A percentile compares a stretch with the other conserved stretches of the same genome.
Conservation (phyloP, 129 eudicot genomes). For the Flaveria ramosissima region DNA sequence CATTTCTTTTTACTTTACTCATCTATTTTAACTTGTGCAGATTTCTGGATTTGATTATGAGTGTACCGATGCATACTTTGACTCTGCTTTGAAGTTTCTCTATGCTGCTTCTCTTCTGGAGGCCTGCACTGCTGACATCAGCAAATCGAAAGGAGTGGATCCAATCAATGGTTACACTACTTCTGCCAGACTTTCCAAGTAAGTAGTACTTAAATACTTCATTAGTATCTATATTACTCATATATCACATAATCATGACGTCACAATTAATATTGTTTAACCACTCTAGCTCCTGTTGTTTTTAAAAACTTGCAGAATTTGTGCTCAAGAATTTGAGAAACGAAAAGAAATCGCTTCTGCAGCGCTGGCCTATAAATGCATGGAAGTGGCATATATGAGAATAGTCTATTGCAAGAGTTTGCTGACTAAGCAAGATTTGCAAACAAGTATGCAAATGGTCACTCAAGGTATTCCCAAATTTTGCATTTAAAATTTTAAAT, state of each 20-base stretch:
- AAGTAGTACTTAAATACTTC: slow-evolving; percentile 29
- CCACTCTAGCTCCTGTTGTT: not conserved
- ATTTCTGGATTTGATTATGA: slow-evolving; percentile 66
- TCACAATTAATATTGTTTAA: not conserved
- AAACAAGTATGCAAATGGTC: slow-evolving; percentile 57
- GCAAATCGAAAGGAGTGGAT: slow-evolving; percentile 46
- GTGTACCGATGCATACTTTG: slow-evolving; percentile 58
- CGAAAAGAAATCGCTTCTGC: slow-evolving; percentile 68
- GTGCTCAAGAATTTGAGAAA: slow-evolving; percentile 74
- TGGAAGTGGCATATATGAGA: slow-evolving; percentile 89
- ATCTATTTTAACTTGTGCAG: slow-evolving; percentile 33
- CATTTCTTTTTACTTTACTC: not conserved
- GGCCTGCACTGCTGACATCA: slow-evolving; percentile 41
- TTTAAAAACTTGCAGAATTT: slow-evolving; percentile 47
- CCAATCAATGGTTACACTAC: slow-evolving; percentile 50
- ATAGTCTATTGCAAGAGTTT: slow-evolving; percentile 64
- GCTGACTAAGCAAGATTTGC: slow-evolving; percentile 58
- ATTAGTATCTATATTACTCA: not conserved
- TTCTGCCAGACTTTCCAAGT: slow-evolving; percentile 77
- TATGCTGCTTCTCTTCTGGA: slow-evolving; percentile 80
- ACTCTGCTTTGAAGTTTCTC: slow-evolving; percentile 80
- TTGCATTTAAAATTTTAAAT: not conserved
- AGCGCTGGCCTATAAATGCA: slow-evolving; percentile 90
- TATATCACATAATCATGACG: not conserved
- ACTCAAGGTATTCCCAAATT: slow-evolving; percentile 57